A percentile compares a stretch with the other conserved stretches of the same genome.
These are phyloP conservation scores for Penicillium sp. DNA, from an alignment of 2,329 filamentous ascomycete genomes.

Conservation along the genomic window DNA sequence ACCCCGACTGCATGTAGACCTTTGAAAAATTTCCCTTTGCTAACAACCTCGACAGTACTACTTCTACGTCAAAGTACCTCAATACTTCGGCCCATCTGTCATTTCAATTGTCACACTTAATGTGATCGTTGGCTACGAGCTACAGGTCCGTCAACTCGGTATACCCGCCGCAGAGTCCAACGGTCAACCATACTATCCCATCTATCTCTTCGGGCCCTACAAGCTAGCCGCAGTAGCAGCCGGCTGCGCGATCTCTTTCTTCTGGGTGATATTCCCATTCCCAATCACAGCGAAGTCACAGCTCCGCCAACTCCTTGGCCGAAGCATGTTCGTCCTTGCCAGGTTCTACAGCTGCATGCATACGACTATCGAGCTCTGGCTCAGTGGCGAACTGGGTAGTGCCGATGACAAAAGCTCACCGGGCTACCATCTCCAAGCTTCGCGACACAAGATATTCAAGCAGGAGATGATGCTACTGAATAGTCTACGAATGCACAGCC, in stretches of 20 bases:
- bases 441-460: conserved; percentile 62
- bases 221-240: conserved; percentile 68
- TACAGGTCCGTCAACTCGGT: conserved; percentile 65
- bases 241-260: conserved; percentile 70
- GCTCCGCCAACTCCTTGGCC: conserved; percentile 68
- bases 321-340: conserved; percentile 70
- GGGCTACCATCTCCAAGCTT: conserved; percentile 53
- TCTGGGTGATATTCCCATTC: conserved; percentile 77
- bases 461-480: conserved; percentile 68
- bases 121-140: conserved; percentile 72
- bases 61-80: conserved; percentile 69
- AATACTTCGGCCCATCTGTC: conserved; percentile 63
- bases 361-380: conserved; percentile 65
- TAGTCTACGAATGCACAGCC: conserved; percentile 63
- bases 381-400: conserved; percentile 59
- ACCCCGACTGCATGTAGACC: neutral
- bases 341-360: conserved; percentile 75
- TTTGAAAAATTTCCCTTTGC: neutral
- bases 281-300: conserved; percentile 72
- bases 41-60: conserved; percentile 52
- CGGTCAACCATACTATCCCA: conserved; percentile 70
- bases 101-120: conserved; percentile 64
- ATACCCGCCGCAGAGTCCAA: conserved; percentile 55
- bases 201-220: conserved; percentile 73
- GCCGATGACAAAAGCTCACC: conserved; percentile 17